A percentile compares a stretch with the other conserved stretches of the same genome.
phyloP scores from a whole-genome alignment of 208 protist species.

The Tritrichomonas foetus region DNA sequence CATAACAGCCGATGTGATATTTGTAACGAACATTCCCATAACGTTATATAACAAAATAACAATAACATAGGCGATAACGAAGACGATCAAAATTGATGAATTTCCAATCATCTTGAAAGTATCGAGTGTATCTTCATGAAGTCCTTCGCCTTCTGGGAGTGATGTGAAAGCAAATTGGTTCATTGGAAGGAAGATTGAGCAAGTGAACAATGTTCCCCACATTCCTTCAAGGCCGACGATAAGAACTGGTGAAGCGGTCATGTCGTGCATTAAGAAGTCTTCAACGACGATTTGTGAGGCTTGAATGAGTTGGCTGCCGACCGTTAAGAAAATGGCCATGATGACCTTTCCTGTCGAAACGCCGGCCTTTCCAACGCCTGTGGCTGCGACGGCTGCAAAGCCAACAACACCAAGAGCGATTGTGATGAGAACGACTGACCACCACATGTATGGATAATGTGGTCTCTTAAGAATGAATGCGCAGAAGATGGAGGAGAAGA shows the following conservation, averaged over 20 bases:
- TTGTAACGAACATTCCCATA: conserved; percentile 12
- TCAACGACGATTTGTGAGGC: conserved; percentile 23
- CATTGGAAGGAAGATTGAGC: neutral
- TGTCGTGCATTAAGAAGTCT: conserved; percentile 12
- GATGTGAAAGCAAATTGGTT: neutral
- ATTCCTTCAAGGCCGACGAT: neutral
- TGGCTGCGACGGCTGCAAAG: neutral
- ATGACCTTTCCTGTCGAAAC: neutral
- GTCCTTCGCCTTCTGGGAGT: conserved; percentile 16
- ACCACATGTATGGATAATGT: conserved; percentile 41
- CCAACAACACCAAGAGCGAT: neutral
- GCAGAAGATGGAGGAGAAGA: conserved; percentile 15
- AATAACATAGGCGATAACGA: neutral
- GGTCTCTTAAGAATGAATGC: conserved; percentile 24
- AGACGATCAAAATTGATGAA: neutral
- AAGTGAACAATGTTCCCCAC: neutral
- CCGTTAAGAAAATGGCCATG: neutral
- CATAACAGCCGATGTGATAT: neutral
- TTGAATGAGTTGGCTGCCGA: neutral
- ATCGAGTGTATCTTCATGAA: conserved; percentile 32
- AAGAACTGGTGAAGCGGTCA: neutral
- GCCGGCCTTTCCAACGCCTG: neutral
- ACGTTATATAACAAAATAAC: conserved; percentile 33
- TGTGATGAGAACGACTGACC: neutral
- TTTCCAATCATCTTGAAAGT: neutral